Conservation (phyloP, 1,284 basidiomycete genomes). For the Irpex rosettiformis region DNA sequence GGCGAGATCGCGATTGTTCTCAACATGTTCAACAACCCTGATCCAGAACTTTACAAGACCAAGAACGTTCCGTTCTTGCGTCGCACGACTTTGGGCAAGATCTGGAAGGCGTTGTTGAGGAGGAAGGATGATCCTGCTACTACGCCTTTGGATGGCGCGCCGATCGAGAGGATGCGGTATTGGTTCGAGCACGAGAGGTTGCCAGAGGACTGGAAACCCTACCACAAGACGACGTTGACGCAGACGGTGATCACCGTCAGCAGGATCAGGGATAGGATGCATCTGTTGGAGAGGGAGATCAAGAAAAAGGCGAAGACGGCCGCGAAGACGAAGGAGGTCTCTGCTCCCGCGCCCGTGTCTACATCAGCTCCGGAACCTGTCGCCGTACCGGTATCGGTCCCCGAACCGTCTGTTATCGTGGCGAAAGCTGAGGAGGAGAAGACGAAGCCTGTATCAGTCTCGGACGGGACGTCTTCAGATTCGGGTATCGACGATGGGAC, state of each 20-base stretch:
- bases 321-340: neutral
- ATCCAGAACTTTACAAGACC: conserved; percentile 4
- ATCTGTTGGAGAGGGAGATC: neutral
- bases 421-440: neutral
- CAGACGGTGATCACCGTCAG: conserved; percentile 28
- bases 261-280: conserved; percentile 7
- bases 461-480: neutral
- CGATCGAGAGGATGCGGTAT: conserved; percentile 38
- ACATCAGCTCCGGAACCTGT: neutral
- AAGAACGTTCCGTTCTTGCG: conserved; percentile 7
- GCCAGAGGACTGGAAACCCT: conserved; percentile 50
- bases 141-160: conserved; percentile 32
- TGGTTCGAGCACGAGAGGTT: conserved; percentile 53
- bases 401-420: neutral
- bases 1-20: conserved; percentile 32
- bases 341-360: neutral
- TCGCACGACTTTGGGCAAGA: conserved; percentile 2
- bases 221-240: conserved; percentile 40
- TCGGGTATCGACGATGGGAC: neutral
- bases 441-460: neutral
- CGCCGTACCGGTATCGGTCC: neutral
- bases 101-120: conserved; percentile 6
- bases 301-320: conserved; percentile 3
- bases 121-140: conserved; percentile 2
- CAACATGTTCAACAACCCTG: conserved; percentile 22